Conservation (phyloP, 2,329 filamentous ascomycete species). For the Penicillium psychrosexuale region DNA sequence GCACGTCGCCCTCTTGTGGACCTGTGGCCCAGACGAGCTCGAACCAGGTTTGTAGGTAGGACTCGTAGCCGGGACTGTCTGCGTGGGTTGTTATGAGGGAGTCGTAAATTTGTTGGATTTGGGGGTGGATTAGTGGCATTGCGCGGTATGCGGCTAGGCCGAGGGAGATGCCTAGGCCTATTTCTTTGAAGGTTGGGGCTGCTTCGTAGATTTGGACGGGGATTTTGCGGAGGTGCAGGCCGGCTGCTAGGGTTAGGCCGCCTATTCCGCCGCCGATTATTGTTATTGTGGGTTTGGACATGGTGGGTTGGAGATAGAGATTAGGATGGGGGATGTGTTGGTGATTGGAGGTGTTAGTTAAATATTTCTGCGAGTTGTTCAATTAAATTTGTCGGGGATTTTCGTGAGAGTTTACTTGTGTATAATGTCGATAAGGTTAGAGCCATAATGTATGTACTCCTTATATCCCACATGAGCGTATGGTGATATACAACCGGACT, state of each 20-base stretch:
- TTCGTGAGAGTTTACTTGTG: not conserved
- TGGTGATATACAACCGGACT: not conserved
- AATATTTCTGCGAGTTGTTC: not conserved
- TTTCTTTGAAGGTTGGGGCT: conserved; percentile 54
- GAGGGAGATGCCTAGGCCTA: conserved; percentile 58
- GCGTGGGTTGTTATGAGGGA: conserved; percentile 34
- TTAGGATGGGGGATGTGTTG: not conserved
- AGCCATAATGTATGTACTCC: not conserved
- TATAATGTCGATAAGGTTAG: not conserved
- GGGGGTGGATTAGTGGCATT: conserved; percentile 52
- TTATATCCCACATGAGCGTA: not conserved
- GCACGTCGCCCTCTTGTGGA: conserved; percentile 19
- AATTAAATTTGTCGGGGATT: not conserved
- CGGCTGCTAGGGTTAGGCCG: conserved; percentile 55
- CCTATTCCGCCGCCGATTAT: conserved; percentile 60
- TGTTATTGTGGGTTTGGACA: conserved; percentile 39
- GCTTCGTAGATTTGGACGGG: conserved; percentile 56
- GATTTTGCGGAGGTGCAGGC: conserved; percentile 47
- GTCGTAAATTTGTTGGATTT: conserved; percentile 32
- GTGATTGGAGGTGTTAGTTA: not conserved
- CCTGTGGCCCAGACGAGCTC: conserved; percentile 31
- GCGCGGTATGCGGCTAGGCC: conserved; percentile 56
- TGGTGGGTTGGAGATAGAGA: not conserved
- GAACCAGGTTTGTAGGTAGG: conserved; percentile 33
- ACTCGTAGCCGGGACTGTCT: conserved; percentile 32